These are phyloP conservation scores for Cocos nucifera DNA, from an alignment of 176 grass and related monocot genomes.

Conservation along the genomic window DNA sequence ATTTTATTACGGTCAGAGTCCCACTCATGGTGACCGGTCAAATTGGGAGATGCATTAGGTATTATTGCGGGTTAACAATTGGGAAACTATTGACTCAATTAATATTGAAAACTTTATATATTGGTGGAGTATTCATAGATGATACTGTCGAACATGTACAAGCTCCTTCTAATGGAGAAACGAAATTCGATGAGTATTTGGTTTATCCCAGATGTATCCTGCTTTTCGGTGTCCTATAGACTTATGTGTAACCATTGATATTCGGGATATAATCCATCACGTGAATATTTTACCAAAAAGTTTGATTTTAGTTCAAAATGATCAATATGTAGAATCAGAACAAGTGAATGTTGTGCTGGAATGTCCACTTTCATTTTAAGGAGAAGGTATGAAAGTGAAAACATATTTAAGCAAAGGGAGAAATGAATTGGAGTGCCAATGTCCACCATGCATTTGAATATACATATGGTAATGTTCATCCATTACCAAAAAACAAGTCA, in stretches of 20 bases:
- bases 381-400: no score
- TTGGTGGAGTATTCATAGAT: not conserved
- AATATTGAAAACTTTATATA: not conserved
- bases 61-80: not conserved
- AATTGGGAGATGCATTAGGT: not conserved
- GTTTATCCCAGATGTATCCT: not conserved
- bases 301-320: slow-evolving; percentile 3
- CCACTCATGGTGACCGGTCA: not conserved
- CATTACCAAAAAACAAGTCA: no score
- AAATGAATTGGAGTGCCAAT: no score
- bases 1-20: no score
- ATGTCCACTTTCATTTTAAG: no score
- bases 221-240: not conserved
- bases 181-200: not conserved
- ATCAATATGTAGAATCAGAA: not conserved
- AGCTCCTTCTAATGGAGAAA: not conserved
- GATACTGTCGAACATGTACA: not conserved
- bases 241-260: not conserved
- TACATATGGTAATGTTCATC: no score
- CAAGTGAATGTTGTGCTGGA: no score
- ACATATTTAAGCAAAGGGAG: no score
- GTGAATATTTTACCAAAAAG: not conserved
- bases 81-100: not conserved
- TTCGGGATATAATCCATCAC: not conserved
- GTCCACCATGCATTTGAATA: no score